Evolutionary conservation across 192 early-diverging fungal species (phyloP).

Genomic region (Backusella morwellensis): DNA sequence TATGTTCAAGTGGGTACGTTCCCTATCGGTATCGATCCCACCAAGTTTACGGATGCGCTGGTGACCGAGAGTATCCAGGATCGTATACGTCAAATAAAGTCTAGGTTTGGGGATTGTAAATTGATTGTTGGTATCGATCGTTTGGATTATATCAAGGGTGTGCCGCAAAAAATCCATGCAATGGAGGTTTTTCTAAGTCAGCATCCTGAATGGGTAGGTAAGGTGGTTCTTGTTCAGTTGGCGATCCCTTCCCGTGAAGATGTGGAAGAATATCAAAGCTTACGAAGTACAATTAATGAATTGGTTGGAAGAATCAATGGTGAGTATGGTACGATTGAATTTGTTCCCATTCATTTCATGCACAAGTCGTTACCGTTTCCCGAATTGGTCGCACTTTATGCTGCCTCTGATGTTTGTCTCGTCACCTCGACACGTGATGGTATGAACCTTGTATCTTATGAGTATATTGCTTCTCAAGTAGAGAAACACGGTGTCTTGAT

Average conservation of each 20-base stretch:
- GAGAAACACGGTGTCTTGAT: slow-evolving; percentile 94
- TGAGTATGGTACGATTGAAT: slow-evolving; percentile 93
- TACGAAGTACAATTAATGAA: slow-evolving; percentile 93
- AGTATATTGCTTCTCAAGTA: slow-evolving; percentile 94
- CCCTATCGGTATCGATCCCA: slow-evolving; percentile 98
- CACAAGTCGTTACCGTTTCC: slow-evolving; percentile 94
- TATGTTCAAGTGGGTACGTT: slow-evolving; percentile 96
- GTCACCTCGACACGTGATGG: slow-evolving; percentile 98
- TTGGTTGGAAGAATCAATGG: slow-evolving; percentile 99
- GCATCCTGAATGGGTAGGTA: slow-evolving; percentile 91
- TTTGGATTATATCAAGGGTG: slow-evolving; percentile 99
- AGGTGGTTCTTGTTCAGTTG: slow-evolving; percentile 94
- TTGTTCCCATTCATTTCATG: slow-evolving; percentile 97
- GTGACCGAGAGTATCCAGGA: slow-evolving; percentile 59
- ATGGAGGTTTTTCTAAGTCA: slow-evolving; percentile 87
- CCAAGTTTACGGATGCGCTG: slow-evolving; percentile 87
- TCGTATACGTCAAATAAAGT: slow-evolving; percentile 77
- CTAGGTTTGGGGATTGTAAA: slow-evolving; percentile 82
- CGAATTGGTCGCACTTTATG: slow-evolving; percentile 95
- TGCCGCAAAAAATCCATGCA: slow-evolving; percentile 98
- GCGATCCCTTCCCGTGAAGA: slow-evolving; percentile 98
- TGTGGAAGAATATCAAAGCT: slow-evolving; percentile 97
- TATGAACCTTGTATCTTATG: slow-evolving; percentile 99
- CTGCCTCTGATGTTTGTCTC: slow-evolving; percentile 93
- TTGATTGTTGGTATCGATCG: slow-evolving; percentile 98